These are phyloP conservation scores for Tuber umbilicatum DNA, from an alignment of 495 filamentous ascomycete species.

Conservation along the genomic window DNA sequence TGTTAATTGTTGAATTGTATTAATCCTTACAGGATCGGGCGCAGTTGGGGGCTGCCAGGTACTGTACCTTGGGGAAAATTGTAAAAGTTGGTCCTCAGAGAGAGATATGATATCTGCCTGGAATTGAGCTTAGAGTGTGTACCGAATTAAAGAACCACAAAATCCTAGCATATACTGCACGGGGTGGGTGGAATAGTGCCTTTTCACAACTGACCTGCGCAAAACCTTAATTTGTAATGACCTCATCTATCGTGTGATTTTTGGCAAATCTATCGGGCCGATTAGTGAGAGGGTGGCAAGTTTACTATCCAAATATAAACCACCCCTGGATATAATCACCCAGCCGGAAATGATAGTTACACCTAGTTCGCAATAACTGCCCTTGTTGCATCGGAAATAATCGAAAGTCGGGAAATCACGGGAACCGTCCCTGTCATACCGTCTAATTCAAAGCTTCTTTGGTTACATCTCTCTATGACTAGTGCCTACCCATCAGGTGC, in stretches of 20 bases:
- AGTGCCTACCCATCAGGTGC: slow-evolving; percentile 1
- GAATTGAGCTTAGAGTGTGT: too few species aligned
- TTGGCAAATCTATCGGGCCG: not conserved
- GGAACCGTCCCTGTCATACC: not conserved
- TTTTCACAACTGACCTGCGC: too few species aligned
- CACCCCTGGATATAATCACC: not conserved
- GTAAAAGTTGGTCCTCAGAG: too few species aligned
- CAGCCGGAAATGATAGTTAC: not conserved
- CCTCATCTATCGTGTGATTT: not conserved
- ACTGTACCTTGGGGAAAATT: too few species aligned
- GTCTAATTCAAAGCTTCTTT: slow-evolving; percentile 3
- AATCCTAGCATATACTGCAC: too few species aligned
- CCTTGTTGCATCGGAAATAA: not conserved
- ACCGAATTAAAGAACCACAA: too few species aligned
- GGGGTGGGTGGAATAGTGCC: too few species aligned
- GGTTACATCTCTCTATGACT: slow-evolving; percentile 3
- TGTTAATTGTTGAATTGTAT: too few species aligned
- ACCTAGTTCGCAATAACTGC: not conserved
- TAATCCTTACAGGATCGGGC: too few species aligned
- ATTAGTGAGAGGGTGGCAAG: not conserved
- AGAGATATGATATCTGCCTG: too few species aligned
- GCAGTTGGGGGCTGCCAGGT: too few species aligned
- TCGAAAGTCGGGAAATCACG: not conserved
- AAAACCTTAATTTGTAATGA: not conserved
- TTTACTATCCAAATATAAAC: not conserved